These are phyloP conservation scores for Ceratorhiza oryzae-sativae DNA, from an alignment of 1,284 basidiomycete species.

Conservation along the genomic window DNA sequence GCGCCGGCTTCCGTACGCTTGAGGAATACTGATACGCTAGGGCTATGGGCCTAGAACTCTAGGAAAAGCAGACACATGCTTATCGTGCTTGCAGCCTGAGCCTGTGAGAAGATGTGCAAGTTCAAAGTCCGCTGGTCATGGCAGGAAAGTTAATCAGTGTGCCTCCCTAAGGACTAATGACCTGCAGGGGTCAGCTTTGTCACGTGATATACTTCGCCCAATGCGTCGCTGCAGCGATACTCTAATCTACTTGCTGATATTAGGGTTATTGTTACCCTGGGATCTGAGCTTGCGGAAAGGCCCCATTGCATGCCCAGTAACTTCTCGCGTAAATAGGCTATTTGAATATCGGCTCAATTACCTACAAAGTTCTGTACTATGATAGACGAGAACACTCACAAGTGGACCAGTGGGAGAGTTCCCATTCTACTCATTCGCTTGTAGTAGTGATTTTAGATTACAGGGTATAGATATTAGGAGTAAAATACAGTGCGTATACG, in stretches of 20 bases:
- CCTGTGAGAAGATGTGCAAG: background rate
- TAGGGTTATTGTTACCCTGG: no score
- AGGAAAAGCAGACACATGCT: slow-evolving; percentile 17
- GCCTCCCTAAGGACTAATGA: background rate
- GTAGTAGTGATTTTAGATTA: no score
- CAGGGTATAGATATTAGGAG: no score
- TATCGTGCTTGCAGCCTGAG: background rate
- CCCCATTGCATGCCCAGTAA: no score
- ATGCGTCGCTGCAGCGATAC: no score
- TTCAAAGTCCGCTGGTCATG: background rate
- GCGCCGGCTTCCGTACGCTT: background rate
- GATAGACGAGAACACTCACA: no score
- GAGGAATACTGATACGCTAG: background rate
- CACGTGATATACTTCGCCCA: background rate
- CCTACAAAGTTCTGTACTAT: no score
- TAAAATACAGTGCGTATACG: background rate
- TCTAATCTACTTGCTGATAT: no score
- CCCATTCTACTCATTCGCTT: background rate
- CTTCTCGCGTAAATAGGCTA: no score
- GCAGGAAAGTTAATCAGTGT: background rate
- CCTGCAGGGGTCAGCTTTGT: background rate
- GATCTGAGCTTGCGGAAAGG: no score
- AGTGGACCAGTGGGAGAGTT: no score
- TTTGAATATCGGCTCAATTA: no score
- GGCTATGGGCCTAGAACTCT: slow-evolving; percentile 13